Evolutionary conservation across 1,139 yeast genomes (phyloP).

Genomic region (Candida frijolesensis): DNA sequence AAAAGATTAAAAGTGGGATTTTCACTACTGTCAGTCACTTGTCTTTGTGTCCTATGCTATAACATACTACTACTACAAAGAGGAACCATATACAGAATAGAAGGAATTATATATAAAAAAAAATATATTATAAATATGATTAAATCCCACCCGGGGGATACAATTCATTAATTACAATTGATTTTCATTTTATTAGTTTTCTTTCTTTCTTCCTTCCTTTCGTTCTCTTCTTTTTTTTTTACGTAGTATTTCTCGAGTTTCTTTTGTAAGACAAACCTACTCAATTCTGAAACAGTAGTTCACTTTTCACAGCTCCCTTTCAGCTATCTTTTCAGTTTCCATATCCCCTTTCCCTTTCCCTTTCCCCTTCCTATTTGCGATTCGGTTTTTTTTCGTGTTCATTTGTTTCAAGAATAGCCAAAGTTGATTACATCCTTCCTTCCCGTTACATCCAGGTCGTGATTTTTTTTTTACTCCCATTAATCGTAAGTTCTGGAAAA

Average conservation of each 20-base stretch:
- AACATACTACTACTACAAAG: not conserved
- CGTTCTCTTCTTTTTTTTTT: not conserved
- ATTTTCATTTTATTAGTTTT: not conserved
- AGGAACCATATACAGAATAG: not conserved
- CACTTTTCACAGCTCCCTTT: no score
- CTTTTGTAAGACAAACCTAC: no score
- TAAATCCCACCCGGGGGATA: not conserved
- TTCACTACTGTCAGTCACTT: not conserved
- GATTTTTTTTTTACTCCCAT: not conserved
- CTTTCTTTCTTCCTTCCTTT: not conserved
- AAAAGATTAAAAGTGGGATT: not conserved
- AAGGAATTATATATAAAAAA: not conserved
- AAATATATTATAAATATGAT: not conserved
- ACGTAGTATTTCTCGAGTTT: no score
- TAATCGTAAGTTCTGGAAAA: not conserved
- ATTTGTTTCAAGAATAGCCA: no score
- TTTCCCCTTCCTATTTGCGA: not conserved
- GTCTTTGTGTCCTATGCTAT: not conserved
- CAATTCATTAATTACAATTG: not conserved
- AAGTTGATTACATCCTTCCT: no score
- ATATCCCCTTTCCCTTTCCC: not conserved
- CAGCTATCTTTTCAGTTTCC: no score
- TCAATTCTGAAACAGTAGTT: no score
- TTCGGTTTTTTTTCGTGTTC: no score
- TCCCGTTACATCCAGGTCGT: not conserved